Conservation (phyloP, 192 early-diverging fungal species). For the Oehlia diaphana region DNA sequence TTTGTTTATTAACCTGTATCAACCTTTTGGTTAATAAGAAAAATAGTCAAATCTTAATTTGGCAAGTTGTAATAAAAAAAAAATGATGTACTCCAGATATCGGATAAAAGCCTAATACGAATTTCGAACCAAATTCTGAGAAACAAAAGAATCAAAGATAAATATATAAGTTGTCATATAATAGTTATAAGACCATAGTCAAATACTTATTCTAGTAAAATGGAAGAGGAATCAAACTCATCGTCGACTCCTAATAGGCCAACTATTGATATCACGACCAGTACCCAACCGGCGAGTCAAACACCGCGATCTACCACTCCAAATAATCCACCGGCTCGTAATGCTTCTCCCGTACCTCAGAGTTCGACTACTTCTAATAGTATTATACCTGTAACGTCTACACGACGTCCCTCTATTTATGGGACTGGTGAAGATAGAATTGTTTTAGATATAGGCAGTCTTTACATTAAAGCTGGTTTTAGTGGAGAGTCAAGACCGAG, state of each 20-base stretch:
- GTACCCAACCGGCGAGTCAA: neutral
- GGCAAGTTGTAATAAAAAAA: neutral
- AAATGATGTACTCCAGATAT: no score
- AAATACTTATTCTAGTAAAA: neutral
- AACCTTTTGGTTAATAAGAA: no score
- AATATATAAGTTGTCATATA: no score
- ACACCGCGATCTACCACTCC: neutral
- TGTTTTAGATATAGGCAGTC: slow-evolving; percentile 83
- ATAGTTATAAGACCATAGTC: no score
- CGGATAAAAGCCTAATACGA: no score
- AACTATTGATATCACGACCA: neutral
- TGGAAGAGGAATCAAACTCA: neutral
- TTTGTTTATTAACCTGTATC: neutral
- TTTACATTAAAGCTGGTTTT: slow-evolving; percentile 82
- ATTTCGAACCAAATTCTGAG: no score
- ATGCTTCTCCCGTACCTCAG: neutral
- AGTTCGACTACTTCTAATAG: neutral
- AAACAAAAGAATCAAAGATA: no score
- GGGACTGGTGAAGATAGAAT: slow-evolving; percentile 78
- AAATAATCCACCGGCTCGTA: neutral
- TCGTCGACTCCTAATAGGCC: neutral
- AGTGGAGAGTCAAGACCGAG: slow-evolving; percentile 81
- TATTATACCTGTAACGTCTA: neutral
- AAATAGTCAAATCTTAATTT: neutral
- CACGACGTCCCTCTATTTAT: slow-evolving; percentile 62